Conservation (phyloP, 169 alveolate species). For the Babesia microti region DNA sequence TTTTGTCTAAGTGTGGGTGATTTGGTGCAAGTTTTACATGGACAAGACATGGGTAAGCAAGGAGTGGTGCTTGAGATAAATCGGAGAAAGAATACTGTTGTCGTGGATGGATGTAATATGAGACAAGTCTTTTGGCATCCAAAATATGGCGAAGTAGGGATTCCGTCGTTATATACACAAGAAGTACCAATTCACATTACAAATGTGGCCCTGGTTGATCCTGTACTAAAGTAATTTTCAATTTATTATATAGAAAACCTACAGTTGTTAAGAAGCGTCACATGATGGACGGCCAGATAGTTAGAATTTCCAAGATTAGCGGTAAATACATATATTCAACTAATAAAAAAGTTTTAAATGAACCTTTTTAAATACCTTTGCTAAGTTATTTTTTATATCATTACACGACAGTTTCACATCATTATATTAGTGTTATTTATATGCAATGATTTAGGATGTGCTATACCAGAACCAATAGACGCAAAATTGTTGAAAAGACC, state of each 20-base stretch:
- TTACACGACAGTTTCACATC: no score
- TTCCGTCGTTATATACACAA: conserved; percentile 58
- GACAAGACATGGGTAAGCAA: conserved; percentile 67
- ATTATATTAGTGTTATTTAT: no score
- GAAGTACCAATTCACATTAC: conserved; percentile 83
- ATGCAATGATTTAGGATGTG: no score
- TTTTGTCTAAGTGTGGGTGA: conserved; percentile 68
- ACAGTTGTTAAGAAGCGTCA: conserved; percentile 71
- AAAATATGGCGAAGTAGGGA: conserved; percentile 21
- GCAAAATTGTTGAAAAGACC: conserved; percentile 34
- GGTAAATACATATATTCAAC: conserved; percentile 27
- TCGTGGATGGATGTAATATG: conserved; percentile 79
- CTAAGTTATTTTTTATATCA: no score
- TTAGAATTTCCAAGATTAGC: conserved; percentile 71
- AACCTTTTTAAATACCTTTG: no score
- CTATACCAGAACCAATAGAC: conserved; percentile 60
- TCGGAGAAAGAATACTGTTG: conserved; percentile 62
- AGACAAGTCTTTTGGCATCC: conserved; percentile 73
- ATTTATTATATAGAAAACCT: conserved; percentile 56
- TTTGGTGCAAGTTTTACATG: conserved; percentile 75
- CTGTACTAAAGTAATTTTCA: conserved; percentile 59
- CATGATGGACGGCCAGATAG: conserved; percentile 77
- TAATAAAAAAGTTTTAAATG: background rate
- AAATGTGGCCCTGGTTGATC: conserved; percentile 77
- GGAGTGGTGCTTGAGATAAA: conserved; percentile 70